These are phyloP conservation scores for Ogataea populi-albae DNA, from an alignment of 805 yeast species.

Conservation along the genomic window DNA sequence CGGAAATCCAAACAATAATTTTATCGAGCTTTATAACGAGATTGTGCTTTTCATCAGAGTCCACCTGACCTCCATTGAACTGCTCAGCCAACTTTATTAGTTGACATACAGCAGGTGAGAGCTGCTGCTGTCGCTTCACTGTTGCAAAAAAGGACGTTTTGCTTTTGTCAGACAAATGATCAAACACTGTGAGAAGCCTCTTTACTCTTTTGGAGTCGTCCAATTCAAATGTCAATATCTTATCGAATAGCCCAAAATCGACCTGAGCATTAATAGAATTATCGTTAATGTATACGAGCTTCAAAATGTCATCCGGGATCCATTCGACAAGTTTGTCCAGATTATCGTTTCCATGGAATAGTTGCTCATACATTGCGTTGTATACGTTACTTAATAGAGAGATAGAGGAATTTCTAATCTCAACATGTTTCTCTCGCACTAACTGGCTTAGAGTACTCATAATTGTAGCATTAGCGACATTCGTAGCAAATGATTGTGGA, in stretches of 20 bases:
- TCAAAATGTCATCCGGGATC: conserved; percentile 66
- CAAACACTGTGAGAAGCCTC: conserved; percentile 49
- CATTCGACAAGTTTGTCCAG: conserved; percentile 37
- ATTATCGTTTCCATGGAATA: conserved; percentile 24
- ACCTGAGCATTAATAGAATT: conserved; percentile 60
- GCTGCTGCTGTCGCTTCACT: conserved; percentile 62
- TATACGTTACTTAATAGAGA: conserved; percentile 53
- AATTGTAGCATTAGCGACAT: conserved; percentile 45
- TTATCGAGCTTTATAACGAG: conserved; percentile 43
- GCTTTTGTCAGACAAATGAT: conserved; percentile 53
- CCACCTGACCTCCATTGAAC: conserved; percentile 37
- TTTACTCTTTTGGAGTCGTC: conserved; percentile 44
- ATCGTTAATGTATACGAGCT: conserved; percentile 73
- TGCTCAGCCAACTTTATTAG: conserved; percentile 49
- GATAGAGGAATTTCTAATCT: conserved; percentile 61
- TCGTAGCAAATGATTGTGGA: conserved; percentile 43
- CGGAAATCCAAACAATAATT: conserved; percentile 59
- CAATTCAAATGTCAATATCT: conserved; percentile 53
- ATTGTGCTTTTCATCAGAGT: conserved; percentile 21
- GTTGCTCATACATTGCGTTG: conserved; percentile 40
- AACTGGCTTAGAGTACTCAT: conserved; percentile 58
- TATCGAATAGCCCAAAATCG: conserved; percentile 59
- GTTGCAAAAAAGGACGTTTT: conserved; percentile 66
- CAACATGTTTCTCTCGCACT: conserved; percentile 66
- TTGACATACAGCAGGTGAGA: conserved; percentile 48